Base-by-base conservation (phyloP, 305 asterid genomes). In the Salvia sclarea region DNA sequence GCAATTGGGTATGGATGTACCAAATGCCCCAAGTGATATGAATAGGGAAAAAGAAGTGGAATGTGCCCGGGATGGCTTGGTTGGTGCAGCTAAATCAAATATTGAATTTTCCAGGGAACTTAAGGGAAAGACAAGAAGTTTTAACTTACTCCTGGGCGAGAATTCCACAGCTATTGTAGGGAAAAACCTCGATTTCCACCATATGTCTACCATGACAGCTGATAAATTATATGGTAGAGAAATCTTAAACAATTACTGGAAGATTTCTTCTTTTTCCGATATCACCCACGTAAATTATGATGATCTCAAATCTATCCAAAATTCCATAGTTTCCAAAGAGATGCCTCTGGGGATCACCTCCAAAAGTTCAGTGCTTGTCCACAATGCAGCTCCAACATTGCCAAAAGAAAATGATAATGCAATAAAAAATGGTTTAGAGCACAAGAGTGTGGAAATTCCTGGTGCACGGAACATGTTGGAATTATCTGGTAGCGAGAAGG, bases 361-460 rank as follows among this genome's bases (percentile, higher is more conserved):
- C 40, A 71, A 70, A 61, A 78, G 54, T 76, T 70, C 82, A 18
- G 64, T 8, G 61, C 67, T 69, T 61, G 66, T 45, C 55, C 79
- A 65, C 53, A 75, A 68, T 72, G 67, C 55, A 63, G 52, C 73
- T 72, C 78, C 78, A 37, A 41, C 66, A 63, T 57, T 66, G 71
- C 63, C 77, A 12, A 59, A 55, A 60, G 70, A 76, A 66, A 67
- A 60, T 24, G 33, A 17, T 66, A 28, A 45, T 45, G 61, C 71
- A 49, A 75, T 61, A 60, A 66, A 50, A 50, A 62, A 63, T 17
- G 61, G 61, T 61, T 31, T 68, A 52, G 73, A 58, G 76, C 68
- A 71, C 38, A 78, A 69, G 69, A 81, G 65, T 78, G 70, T 73
- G 77, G 69, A 66, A 70, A 54, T 67, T 68, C 58, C 62, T 59